Conservation (phyloP, 768 basidiomycete species). For the Mrakia gelida region DNA sequence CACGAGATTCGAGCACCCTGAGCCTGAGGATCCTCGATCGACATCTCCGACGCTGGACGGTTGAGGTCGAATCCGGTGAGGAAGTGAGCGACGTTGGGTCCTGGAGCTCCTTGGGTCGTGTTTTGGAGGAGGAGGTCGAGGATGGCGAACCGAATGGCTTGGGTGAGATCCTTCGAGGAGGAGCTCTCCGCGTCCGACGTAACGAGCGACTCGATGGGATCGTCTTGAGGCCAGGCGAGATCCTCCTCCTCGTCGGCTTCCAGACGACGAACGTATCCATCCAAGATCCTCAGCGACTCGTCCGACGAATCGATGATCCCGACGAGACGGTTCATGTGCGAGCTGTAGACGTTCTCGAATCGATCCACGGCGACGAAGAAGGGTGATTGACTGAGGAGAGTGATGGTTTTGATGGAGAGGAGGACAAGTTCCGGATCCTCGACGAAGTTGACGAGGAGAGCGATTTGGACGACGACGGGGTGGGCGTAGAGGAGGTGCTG, state of each 20-base stretch:
- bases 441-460: conserved; percentile 67
- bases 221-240: conserved; percentile 55
- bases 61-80: conserved; percentile 64
- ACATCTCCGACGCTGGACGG: conserved; percentile 55
- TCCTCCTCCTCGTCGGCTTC: conserved; percentile 60
- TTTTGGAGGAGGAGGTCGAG: conserved; percentile 77
- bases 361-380: conserved; percentile 50
- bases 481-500: conserved; percentile 36
- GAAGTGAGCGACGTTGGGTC: conserved; percentile 83
- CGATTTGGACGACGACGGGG: conserved; percentile 64
- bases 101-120: conserved; percentile 58
- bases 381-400: conserved; percentile 60
- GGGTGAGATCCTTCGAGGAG: conserved; percentile 44
- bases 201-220: conserved; percentile 36
- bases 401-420: conserved; percentile 72
- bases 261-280: conserved; percentile 68
- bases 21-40: conserved; percentile 48
- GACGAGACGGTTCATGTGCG: conserved; percentile 61
- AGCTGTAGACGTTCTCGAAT: conserved; percentile 43
- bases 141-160: conserved; percentile 68
- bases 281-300: conserved; percentile 79
- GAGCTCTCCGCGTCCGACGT: conserved; percentile 21
- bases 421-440: conserved; percentile 65
- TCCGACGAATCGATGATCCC: conserved; percentile 72
- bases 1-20: conserved; percentile 51